Base-by-base conservation (phyloP, 2,329 filamentous ascomycete species). In the Endocalyx cinctus region DNA sequence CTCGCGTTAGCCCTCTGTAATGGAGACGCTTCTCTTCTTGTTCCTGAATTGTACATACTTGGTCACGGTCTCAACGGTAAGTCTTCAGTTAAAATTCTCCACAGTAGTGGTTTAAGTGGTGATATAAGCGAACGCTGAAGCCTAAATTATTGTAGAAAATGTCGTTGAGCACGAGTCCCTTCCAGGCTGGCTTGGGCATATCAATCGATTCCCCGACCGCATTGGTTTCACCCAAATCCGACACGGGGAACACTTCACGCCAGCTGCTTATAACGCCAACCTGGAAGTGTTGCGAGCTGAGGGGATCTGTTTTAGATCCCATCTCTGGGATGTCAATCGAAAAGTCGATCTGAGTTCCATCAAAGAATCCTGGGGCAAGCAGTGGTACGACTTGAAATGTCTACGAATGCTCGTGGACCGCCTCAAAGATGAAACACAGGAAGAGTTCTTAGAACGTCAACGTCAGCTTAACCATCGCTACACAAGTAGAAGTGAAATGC, bases 21-120 rank as follows among this genome's bases (percentile, higher is more conserved):
- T 11, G 31, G 27, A 4, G 31, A 34, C 25, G 13, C 34, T 14
- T 38, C 31, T 5, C 22, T 38, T 4, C 27, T 38, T 5, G 26
- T 31, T 4, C 31, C 35, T 18, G 31, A 38, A 17, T 27, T 23
- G 8, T 38, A 31, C 20, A n/a, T n/a, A n/a, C n/a, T n/a, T n/a
- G n/a, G n/a, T n/a, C 6, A 8, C 11, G 10, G 7, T 17, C 10
- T 8, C 15, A 18, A 18, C 16, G 14, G 11, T 17, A 17, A 7
- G 26, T 27, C 16, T 27, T 28, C 26, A 28, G 16, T 7, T 15
- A 7, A 7, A 15, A 28, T 10, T 28, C 7, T 12, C 16, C 8
- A 10, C 26, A 7, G 13, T 28, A 28, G n/a, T 27, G 26, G 26
- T 12, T 27, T 8, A 13, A 27, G n/a, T 15, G 12, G 8, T 11